Conservation (phyloP, 164 flowering plant species). For the Litsea cubeba region DNA sequence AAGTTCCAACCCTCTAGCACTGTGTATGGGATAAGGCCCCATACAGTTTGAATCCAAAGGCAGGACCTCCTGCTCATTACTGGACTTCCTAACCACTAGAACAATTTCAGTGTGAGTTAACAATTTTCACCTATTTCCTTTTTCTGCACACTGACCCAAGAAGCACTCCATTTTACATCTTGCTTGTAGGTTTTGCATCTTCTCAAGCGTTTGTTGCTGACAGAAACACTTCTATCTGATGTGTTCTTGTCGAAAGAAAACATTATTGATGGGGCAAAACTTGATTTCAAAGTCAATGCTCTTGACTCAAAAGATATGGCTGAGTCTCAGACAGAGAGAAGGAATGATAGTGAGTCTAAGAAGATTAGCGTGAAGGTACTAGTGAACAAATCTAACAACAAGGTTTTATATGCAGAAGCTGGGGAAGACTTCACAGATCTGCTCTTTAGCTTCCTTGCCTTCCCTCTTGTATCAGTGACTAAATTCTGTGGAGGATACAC, state of each 20-base stretch:
- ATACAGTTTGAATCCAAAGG: too few species aligned
- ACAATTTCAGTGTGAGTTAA: too few species aligned
- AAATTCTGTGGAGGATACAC: background rate
- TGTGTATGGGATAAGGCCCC: too few species aligned
- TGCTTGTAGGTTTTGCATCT: constrained; percentile 2
- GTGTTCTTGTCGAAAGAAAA: background rate
- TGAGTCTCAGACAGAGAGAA: background rate
- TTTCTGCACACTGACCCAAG: too few species aligned
- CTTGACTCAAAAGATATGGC: background rate
- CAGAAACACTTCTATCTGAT: constrained; percentile 2
- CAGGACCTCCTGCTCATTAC: too few species aligned
- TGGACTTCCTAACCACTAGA: too few species aligned
- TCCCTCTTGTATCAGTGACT: background rate
- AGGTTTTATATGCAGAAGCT: background rate
- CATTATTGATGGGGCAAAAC: background rate
- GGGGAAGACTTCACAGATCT: background rate
- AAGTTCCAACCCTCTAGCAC: too few species aligned
- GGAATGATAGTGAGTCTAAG: background rate
- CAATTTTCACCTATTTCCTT: too few species aligned
- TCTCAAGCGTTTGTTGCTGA: background rate
- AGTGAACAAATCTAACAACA: background rate
- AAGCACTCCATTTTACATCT: background rate
- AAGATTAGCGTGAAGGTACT: background rate
- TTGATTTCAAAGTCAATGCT: background rate
- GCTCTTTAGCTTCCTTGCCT: background rate